phyloP scores from a whole-genome alignment of 371 early-diverging fungal species.

The Mucor mucedo region DNA sequence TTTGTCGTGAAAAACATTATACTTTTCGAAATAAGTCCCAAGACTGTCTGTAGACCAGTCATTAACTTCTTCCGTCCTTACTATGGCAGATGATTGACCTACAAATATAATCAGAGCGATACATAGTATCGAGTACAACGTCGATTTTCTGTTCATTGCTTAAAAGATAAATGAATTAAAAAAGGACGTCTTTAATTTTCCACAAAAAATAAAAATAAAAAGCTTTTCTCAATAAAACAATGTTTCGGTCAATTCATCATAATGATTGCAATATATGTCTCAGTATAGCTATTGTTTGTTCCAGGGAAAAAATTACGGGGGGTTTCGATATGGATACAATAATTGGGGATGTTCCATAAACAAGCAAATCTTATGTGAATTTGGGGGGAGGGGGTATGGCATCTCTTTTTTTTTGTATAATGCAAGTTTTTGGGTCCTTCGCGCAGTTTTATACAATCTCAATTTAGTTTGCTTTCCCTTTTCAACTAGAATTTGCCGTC shows the following conservation, averaged over 20 bases:
- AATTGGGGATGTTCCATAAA: background rate
- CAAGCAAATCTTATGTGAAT: background rate
- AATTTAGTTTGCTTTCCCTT: background rate
- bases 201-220: background rate
- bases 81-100: conserved; percentile 13
- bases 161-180: background rate
- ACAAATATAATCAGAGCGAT: conserved; percentile 1
- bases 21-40: conserved; percentile 38
- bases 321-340: background rate
- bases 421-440: conserved; percentile 10
- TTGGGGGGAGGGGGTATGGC: background rate
- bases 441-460: background rate
- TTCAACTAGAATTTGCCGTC: background rate
- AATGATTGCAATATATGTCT: conserved; percentile 12
- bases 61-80: conserved; percentile 24
- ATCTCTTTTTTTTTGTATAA: background rate
- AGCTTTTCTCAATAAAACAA: background rate
- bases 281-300: conserved; percentile 6
- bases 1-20: conserved; percentile 29
- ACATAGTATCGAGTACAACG: background rate
- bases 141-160: background rate
- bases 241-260: conserved; percentile 25
- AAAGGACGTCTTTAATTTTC: background rate
- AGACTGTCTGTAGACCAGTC: conserved; percentile 44
- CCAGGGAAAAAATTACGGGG: background rate